These are phyloP conservation scores for Chaetothyriales sp. DNA, from an alignment of 2,329 filamentous ascomycete species.

Conservation along the genomic window DNA sequence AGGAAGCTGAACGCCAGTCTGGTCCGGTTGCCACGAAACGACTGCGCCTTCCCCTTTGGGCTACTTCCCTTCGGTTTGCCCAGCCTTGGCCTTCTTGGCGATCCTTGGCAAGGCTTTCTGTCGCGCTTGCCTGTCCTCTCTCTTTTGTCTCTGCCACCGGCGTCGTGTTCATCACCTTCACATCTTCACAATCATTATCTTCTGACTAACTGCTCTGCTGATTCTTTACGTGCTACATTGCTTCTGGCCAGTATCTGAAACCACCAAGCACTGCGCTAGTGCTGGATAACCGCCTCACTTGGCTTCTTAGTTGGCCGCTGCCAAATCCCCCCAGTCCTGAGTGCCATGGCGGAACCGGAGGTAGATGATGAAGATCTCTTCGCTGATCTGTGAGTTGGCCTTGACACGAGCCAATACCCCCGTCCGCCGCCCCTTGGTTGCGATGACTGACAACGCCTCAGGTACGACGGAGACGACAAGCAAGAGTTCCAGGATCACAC, in stretches of 20 bases:
- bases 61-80: background rate
- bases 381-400: constrained; percentile 64
- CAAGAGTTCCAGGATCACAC: constrained; percentile 19
- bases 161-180: constrained; percentile 1
- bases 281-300: background rate
- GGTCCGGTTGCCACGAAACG: background rate
- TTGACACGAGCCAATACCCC: constrained; percentile 7
- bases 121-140: background rate
- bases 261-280: background rate
- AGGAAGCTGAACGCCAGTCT: too few relatives aligned
- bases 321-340: background rate
- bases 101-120: background rate
- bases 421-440: background rate
- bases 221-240: background rate
- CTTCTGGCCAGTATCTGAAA: background rate
- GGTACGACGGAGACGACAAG: constrained; percentile 53
- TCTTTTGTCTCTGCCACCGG: background rate
- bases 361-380: constrained; percentile 89
- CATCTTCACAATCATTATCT: background rate
- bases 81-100: background rate
- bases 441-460: constrained; percentile 20
- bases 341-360: constrained; percentile 32
- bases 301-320: background rate
- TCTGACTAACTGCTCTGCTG: background rate
- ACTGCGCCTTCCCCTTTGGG: background rate